These are phyloP conservation scores for Vitis riparia DNA, from an alignment of 164 flowering plant genomes.

Conservation along the genomic window DNA sequence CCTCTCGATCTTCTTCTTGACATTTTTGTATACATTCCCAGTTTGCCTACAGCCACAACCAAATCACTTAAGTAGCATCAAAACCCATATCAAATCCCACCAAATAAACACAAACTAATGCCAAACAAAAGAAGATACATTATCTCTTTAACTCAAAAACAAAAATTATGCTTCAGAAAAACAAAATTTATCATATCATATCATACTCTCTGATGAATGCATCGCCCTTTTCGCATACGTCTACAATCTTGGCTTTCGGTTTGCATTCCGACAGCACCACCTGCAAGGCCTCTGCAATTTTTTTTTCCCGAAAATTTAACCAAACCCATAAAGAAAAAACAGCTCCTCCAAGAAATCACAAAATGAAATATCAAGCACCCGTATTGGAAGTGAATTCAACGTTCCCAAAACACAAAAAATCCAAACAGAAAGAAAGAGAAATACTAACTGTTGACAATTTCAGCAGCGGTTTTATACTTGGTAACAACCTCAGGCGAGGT, in stretches of 20 bases:
- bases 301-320: no score
- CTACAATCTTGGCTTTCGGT: conserved; percentile 82
- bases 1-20: conserved; percentile 90
- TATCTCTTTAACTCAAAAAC: neutral
- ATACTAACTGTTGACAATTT: conserved; percentile 69
- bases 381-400: no score
- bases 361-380: no score
- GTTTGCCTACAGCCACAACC: conserved; percentile 53
- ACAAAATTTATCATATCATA: neutral
- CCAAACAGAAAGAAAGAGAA: neutral
- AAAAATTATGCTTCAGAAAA: neutral
- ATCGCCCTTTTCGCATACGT: conserved; percentile 88
- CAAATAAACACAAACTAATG: neutral
- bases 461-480: conserved; percentile 90
- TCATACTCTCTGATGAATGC: conserved; percentile 78
- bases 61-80: neutral
- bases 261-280: conserved; percentile 77
- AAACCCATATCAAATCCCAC: neutral
- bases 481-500: conserved; percentile 84
- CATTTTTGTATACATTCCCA: conserved; percentile 86
- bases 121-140: neutral
- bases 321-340: no score
- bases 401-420: no score
- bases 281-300: conserved; percentile 80
- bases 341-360: no score